phyloP scores from a whole-genome alignment of 306 rosid species.

The Ochetophila trinervis region DNA sequence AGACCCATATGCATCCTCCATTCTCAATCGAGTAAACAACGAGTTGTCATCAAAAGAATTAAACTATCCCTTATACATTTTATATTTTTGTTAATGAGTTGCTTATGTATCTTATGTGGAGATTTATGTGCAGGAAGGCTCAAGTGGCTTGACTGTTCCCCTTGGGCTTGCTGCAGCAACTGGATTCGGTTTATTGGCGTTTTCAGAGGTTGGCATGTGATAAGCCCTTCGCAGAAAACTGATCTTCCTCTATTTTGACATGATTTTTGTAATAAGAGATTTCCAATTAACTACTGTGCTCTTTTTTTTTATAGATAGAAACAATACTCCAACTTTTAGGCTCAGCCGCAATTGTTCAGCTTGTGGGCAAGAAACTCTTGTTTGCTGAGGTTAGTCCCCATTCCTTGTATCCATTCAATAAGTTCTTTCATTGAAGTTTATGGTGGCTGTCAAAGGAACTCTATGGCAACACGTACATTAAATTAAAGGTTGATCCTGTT shows the following conservation, averaged over 20 bases:
- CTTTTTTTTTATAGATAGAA: constrained; percentile 52
- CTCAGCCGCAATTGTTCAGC: constrained; percentile 82
- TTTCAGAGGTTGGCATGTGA: constrained; percentile 56
- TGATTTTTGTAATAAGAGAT: constrained; percentile 1
- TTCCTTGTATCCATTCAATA: no score
- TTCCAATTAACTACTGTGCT: constrained; percentile 6
- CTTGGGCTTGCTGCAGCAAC: constrained; percentile 70
- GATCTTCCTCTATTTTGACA: background rate
- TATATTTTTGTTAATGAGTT: background rate
- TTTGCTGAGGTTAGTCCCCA: constrained; percentile 67
- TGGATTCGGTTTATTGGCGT: constrained; percentile 67
- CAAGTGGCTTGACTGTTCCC: constrained; percentile 52
- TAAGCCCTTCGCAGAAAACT: background rate
- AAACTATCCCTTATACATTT: background rate
- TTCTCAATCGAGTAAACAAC: no score
- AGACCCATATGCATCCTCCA: no score
- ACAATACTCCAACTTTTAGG: constrained; percentile 85
- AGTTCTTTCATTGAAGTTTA: background rate
- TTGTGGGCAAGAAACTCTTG: constrained; percentile 74
- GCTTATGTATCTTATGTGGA: constrained; percentile 20
- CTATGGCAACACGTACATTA: background rate
- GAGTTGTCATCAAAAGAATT: no score
- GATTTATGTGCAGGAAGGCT: constrained; percentile 53
- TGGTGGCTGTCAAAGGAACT: background rate
- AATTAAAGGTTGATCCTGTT: background rate